phyloP scores from a whole-genome alignment of 2,329 filamentous ascomycete species.

The Neofusicoccum laricinum region DNA sequence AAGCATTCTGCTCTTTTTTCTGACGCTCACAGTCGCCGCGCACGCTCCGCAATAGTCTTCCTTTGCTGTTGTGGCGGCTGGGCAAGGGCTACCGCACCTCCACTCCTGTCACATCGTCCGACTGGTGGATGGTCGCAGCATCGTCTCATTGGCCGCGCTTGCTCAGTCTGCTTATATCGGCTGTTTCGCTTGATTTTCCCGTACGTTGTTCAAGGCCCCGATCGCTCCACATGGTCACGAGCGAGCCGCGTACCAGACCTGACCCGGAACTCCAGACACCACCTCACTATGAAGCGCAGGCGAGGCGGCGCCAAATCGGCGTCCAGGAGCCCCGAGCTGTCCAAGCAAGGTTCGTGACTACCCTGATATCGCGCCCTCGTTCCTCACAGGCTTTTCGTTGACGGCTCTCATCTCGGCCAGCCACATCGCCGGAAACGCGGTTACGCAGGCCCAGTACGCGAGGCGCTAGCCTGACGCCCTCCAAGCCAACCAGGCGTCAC shows the following conservation, averaged over 20 bases:
- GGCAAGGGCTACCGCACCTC: neutral
- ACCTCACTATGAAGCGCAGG: conserved; percentile 14
- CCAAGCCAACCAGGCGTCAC: conserved; percentile 37
- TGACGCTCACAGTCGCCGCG: neutral
- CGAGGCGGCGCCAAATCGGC: conserved; percentile 13
- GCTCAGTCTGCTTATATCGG: neutral
- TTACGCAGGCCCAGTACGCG: conserved; percentile 34
- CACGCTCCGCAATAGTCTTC: neutral
- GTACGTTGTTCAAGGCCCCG: neutral
- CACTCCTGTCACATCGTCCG: conserved; percentile 3
- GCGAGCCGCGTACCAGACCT: conserved; percentile 1
- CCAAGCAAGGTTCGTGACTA: conserved; percentile 9
- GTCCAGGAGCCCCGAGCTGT: conserved; percentile 11
- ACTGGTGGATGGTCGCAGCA: neutral
- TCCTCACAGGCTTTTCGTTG: conserved; percentile 1
- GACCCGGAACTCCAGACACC: neutral
- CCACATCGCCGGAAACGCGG: conserved; percentile 27
- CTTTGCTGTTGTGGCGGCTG: neutral
- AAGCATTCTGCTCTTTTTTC: neutral
- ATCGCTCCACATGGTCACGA: conserved; percentile 12
- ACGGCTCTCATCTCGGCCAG: conserved; percentile 23
- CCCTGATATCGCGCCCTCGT: neutral
- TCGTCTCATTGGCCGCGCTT: neutral
- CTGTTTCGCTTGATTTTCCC: neutral
- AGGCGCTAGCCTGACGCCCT: conserved; percentile 30